phyloP scores from a whole-genome alignment of 352 stramenopile species.

The Globisporangium iwayamae region DNA sequence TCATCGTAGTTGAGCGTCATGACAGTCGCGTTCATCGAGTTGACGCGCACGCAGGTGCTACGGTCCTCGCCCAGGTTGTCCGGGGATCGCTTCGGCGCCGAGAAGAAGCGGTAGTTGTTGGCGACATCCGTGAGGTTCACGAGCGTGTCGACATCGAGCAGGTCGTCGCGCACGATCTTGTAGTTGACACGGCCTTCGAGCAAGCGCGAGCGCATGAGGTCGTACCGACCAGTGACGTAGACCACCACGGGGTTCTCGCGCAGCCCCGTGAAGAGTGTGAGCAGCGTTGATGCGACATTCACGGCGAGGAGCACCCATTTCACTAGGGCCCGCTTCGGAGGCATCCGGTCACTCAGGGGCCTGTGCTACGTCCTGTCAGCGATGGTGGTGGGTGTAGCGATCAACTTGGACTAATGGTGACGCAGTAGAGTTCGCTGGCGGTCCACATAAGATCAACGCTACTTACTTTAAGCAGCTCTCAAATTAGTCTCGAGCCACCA shows the following conservation, averaged over 20 bases:
- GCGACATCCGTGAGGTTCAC: conserved; percentile 16
- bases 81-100: conserved; percentile 22
- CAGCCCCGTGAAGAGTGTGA: not conserved
- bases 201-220: conserved; percentile 14
- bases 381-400: too few species aligned
- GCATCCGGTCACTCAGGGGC: too few species aligned
- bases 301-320: not conserved
- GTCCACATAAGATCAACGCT: too few species aligned
- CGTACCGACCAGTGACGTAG: not conserved
- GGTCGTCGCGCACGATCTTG: conserved; percentile 16
- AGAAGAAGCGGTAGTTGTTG: conserved; percentile 18
- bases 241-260: not conserved
- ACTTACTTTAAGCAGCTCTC: too few species aligned
- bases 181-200: conserved; percentile 20
- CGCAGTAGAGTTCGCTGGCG: too few species aligned
- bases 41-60: conserved; percentile 36
- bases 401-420: too few species aligned
- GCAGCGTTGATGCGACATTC: not conserved
- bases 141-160: conserved; percentile 11
- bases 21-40: conserved; percentile 31
- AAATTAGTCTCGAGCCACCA: too few species aligned
- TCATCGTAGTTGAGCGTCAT: conserved; percentile 31
- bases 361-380: too few species aligned
- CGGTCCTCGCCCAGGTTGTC: conserved; percentile 29
- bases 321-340: too few species aligned